These are phyloP conservation scores for Thozetella sp. DNA, from an alignment of 495 filamentous ascomycete species.

Conservation along the genomic window DNA sequence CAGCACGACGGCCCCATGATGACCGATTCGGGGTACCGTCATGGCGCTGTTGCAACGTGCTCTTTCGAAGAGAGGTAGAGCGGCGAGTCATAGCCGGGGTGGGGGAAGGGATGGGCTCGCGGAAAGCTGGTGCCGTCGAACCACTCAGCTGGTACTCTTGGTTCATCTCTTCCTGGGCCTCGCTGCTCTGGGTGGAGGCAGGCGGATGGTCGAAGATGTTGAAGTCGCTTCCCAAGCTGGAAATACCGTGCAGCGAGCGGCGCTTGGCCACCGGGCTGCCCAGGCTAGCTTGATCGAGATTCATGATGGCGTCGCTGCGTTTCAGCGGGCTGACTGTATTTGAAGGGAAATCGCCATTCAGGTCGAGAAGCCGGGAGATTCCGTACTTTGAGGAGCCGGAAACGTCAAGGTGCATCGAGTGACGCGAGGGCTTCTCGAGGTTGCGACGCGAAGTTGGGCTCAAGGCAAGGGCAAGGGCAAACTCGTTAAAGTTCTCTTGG, in stretches of 20 bases:
- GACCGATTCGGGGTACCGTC: constrained; percentile 53
- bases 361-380: constrained; percentile 45
- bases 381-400: constrained; percentile 47
- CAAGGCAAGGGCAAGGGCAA: constrained; percentile 27
- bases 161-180: constrained; percentile 45
- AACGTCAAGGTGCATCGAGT: constrained; percentile 50
- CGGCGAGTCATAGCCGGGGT: constrained; percentile 42
- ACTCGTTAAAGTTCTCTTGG: constrained; percentile 56
- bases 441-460: constrained; percentile 43
- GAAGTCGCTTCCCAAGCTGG: constrained; percentile 57
- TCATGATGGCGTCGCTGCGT: constrained; percentile 88
- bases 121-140: constrained; percentile 20
- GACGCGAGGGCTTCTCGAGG: constrained; percentile 40
- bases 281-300: constrained; percentile 72
- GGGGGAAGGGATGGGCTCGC: constrained; percentile 26
- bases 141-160: constrained; percentile 44
- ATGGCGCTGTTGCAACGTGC: constrained; percentile 83
- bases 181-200: constrained; percentile 25
- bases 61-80: constrained; percentile 76
- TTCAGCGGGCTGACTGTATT: constrained; percentile 84
- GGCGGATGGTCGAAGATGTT: constrained; percentile 69
- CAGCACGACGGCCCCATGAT: constrained; percentile 53
- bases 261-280: constrained; percentile 87
- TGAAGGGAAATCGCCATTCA: constrained; percentile 39
- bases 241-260: constrained; percentile 73